Conservation (phyloP, 2,329 filamentous ascomycete species). For the Alternaria solani region DNA sequence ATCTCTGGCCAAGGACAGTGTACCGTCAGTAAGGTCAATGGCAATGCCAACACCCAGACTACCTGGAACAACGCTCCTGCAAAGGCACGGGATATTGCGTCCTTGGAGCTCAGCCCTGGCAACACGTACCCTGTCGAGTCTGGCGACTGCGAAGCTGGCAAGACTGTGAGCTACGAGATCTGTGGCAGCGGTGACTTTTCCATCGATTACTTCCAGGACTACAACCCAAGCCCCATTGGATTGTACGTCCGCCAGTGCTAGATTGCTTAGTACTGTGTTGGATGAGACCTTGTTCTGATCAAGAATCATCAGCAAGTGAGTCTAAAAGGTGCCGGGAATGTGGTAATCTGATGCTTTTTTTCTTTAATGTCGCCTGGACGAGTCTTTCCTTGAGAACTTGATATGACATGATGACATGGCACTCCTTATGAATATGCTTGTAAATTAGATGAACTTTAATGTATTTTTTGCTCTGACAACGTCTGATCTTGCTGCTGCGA, state of each 20-base stretch:
- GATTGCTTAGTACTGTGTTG: neutral
- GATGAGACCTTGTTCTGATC: neutral
- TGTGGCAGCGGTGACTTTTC: conserved; percentile 58
- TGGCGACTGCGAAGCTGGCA: conserved; percentile 64
- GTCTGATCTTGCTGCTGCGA: rapidly evolving
- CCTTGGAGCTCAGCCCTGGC: conserved; percentile 59
- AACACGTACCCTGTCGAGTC: conserved; percentile 61
- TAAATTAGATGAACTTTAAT: neutral
- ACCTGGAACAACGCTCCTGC: conserved; percentile 63
- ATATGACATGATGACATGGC: conserved; percentile 3
- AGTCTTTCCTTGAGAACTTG: neutral
- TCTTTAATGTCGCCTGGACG: neutral
- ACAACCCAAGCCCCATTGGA: conserved; percentile 59
- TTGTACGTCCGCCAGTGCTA: conserved; percentile 43
- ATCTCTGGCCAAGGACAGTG: conserved; percentile 64
- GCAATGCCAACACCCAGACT: conserved; percentile 58
- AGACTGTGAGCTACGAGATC: conserved; percentile 63
- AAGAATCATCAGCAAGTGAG: neutral
- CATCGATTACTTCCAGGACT: conserved; percentile 71
- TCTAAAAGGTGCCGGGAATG: neutral
- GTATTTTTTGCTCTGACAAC: neutral
- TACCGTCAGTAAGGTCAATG: conserved; percentile 61
- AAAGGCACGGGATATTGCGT: conserved; percentile 52
- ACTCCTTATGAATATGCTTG: conserved; percentile 4
- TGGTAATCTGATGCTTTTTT: neutral